phyloP scores from a whole-genome alignment of 345 rosid species.

The Tarenaya hassleriana region DNA sequence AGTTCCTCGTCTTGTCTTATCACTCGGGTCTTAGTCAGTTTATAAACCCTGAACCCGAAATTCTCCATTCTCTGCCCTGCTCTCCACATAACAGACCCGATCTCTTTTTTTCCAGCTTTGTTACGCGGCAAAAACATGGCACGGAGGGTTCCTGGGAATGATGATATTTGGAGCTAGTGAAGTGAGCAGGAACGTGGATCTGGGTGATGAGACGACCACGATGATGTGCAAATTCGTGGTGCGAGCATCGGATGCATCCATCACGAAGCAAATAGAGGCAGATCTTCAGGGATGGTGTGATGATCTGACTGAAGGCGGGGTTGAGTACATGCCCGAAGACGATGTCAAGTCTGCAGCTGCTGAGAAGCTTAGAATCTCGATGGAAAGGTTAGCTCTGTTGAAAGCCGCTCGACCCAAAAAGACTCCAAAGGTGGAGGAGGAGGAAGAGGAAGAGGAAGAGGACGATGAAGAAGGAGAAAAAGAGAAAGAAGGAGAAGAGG shows the following conservation, averaged over 20 bases:
- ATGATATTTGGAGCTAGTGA: conserved; percentile 99
- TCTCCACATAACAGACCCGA: no score
- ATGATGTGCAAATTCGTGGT: conserved; percentile 98
- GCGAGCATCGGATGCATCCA: conserved; percentile 90
- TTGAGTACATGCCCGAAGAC: conserved; percentile 96
- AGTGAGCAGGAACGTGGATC: conserved; percentile 94
- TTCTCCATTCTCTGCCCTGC: no score
- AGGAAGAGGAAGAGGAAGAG: conserved; percentile 34
- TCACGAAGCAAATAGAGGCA: conserved; percentile 88
- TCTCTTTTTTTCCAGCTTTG: conserved; percentile 52
- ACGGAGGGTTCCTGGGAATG: conserved; percentile 88
- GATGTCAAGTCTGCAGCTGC: conserved; percentile 87
- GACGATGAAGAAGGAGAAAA: conserved; percentile 23
- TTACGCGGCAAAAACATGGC: conserved; percentile 96
- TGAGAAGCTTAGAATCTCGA: conserved; percentile 83
- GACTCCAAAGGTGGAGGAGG: conserved; percentile 50
- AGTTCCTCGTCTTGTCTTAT: conserved; percentile 1
- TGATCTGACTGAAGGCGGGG: conserved; percentile 89
- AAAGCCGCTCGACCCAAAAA: conserved; percentile 82
- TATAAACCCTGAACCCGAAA: no score
- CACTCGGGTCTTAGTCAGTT: conserved; percentile 12
- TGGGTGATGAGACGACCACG: conserved; percentile 93
- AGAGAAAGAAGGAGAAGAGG: conserved; percentile 31
- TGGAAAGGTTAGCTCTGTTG: conserved; percentile 87
- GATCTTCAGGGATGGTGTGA: conserved; percentile 93